Base-by-base conservation (phyloP, 257 asterid species). In the Capsicum baccatum region DNA sequence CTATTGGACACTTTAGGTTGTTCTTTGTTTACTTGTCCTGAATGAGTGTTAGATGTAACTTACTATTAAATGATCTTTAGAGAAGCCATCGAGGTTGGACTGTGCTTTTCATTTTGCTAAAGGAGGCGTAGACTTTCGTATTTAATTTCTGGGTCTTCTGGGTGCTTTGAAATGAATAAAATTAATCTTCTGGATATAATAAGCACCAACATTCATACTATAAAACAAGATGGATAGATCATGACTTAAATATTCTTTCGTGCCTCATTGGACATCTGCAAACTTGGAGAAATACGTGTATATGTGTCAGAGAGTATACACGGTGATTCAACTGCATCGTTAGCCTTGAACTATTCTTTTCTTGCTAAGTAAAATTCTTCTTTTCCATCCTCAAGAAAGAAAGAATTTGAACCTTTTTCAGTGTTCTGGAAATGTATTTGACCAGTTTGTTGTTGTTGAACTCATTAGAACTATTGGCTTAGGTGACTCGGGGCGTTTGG, bases 381-480 rank as follows among this genome's bases (percentile, higher is more conserved):
- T 44, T 42, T 44, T 70, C 56, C 37, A 70, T 70, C 56, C 79
- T 70, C 11, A 2, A 44, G 44, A 69, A 70, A 44, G 26, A 70
- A 70, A 17, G 57, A 70, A 44, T 12, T 70, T 70, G 26, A 70
- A 59, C 6, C 35, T 17, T 70, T 70, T 44, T 70, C 37, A 70
- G 14, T 70, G 56, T 42, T 17, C 21, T 70, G 35, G 56, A 42
- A 44, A 17, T 70, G 35, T 44, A 16, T 9, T 70, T 17, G 33
- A n/a, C 79, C 56, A 44, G 16, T 70, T 70, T 42, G 56, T 70
- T 3, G 6, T 21, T 63, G 39, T 44, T 70, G 56, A 70, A 33
- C 35, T 70, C 57, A 16, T 70, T 70, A 39, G 78, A 70, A 70
- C 79, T 42, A 15, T 37, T 37, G 76, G 78, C 54, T 8, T 68